Evolutionary conservation across 306 rosid species (phyloP), one percentile per base, ranked within the genome.

Genomic region (Clitoria ternatea): DNA sequence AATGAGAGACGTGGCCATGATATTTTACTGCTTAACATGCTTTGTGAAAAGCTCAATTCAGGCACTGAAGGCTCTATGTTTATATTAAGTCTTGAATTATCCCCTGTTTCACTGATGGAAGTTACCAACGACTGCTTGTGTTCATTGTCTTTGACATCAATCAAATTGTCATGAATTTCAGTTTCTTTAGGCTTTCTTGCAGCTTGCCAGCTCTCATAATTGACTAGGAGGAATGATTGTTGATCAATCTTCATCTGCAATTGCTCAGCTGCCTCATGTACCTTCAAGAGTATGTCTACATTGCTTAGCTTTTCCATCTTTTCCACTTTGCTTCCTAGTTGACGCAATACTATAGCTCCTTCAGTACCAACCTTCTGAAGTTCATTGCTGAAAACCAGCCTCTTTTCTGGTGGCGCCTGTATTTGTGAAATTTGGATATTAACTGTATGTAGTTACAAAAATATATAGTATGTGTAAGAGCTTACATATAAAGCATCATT

Each of bases 341-440:
- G 83, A 33, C 75, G 83, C 62, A 88, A 70, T 13, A 85, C 79
- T 79, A 83, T 83, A 10, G 93, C 89, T 74, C 93, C 86, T 64
- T 76, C 93, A 0, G 59, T 71, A 18, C 93, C 88, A 70, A 88
- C 93, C 64, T 69, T 81, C 22, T 79, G 86, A 37, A 88, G 90
- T 70, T 85, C 90, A 7, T 11, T 11, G 4, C 72, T 61, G 62
- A 88, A 88, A 22, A 83, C 84, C 27, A 62, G 48, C 76, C 93
- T 73, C 80, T 88, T 85, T 55, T 88, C 93, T 27, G 83, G 71
- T 0, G 90, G 77, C 33, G 93, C 93, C 93, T 85, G 57, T 49
- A 9, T 36, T 22, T 6, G 12, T 20, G 68, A 35, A 39, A 37
- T 37, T 61, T 11, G 47, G 22, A 11, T 20, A 61, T 44, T 32